Evolutionary conservation across 768 basidiomycete genomes (phyloP).

Genomic region (Galerina marginata): DNA sequence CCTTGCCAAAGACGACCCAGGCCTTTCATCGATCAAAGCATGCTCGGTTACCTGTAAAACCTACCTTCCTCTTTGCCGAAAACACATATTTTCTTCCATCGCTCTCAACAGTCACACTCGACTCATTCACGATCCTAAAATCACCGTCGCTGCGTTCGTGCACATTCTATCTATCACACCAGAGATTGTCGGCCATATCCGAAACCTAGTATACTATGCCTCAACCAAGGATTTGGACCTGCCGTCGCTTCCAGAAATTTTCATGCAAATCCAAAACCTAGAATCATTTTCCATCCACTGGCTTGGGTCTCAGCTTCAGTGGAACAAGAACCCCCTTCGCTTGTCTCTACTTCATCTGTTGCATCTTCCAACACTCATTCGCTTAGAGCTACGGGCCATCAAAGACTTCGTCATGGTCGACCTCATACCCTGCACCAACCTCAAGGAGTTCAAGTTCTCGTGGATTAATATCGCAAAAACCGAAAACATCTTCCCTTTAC

Average conservation of each 20-base stretch:
- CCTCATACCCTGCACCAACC: not conserved
- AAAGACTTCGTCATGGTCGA: not conserved
- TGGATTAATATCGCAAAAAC: not conserved
- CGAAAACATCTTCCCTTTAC: not conserved
- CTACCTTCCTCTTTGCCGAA: not conserved
- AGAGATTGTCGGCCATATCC: not conserved
- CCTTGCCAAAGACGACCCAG: not conserved
- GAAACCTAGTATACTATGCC: not conserved
- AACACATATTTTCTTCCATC: constrained; percentile 1
- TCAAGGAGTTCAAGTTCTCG: not conserved
- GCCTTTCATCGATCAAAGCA: not conserved
- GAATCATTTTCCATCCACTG: not conserved
- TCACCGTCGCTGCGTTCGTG: not conserved
- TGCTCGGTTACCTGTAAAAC: not conserved
- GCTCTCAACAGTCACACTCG: not conserved
- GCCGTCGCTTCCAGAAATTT: not conserved
- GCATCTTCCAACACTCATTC: constrained; percentile 9
- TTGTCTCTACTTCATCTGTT: constrained; percentile 4
- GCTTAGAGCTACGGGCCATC: not conserved
- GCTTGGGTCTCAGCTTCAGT: not conserved
- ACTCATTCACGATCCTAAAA: not conserved
- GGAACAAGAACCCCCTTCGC: not conserved
- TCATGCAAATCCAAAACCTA: not conserved
- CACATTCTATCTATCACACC: not conserved
- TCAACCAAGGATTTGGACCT: not conserved